phyloP scores from a whole-genome alignment of 2,329 filamentous ascomycete genomes.

The Meredithiella fracta region DNA sequence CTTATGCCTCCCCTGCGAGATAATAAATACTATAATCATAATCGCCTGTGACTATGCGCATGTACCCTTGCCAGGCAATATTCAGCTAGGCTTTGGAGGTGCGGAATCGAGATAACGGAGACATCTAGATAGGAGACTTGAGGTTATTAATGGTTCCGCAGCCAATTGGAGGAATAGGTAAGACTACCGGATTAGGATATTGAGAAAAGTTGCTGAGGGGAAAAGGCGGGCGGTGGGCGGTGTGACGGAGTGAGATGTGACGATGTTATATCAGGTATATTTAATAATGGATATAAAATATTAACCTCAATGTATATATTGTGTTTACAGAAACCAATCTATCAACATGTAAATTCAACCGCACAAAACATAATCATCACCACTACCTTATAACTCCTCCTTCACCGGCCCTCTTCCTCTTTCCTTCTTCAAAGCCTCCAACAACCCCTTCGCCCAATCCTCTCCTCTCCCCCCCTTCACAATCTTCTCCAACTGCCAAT shows the following conservation, averaged over 20 bases:
- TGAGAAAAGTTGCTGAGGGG: not conserved
- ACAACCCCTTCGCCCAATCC: slow-evolving; percentile 32
- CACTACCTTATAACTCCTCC: slow-evolving; percentile 6
- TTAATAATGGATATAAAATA: too few species aligned
- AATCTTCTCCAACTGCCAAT: slow-evolving; percentile 32
- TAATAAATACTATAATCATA: not conserved
- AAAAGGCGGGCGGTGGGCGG: not conserved
- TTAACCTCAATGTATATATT: too few species aligned
- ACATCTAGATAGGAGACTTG: not conserved
- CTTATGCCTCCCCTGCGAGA: not conserved
- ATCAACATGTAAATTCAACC: too few species aligned
- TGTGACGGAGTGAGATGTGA: not conserved
- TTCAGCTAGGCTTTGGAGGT: not conserved
- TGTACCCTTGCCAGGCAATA: not conserved
- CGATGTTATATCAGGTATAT: too few species aligned
- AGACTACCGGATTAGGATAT: not conserved
- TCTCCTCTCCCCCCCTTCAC: slow-evolving; percentile 21
- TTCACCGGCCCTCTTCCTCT: slow-evolving; percentile 16
- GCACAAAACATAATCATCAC: not conserved
- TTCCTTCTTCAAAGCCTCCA: slow-evolving; percentile 21
- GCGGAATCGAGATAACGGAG: not conserved
- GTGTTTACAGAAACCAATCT: too few species aligned
- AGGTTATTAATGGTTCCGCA: too few species aligned
- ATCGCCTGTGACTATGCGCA: not conserved
- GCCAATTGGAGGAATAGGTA: too few species aligned